Base-by-base conservation (phyloP, 441 rosid species). In the Eutrema salsugineum region DNA sequence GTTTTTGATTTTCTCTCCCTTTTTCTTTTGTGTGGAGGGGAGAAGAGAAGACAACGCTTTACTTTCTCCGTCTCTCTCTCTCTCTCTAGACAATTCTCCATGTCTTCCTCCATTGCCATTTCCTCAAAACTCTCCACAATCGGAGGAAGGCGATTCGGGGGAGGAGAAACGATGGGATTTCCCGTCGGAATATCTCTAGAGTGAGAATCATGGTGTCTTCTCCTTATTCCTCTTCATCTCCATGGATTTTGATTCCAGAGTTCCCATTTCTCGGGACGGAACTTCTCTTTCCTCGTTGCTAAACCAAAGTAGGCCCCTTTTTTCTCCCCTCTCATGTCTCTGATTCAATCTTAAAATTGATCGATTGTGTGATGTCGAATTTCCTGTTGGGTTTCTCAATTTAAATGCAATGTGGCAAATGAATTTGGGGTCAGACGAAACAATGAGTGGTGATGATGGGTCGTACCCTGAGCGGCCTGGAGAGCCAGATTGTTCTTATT, bases 391-490 rank as follows among this genome's bases (percentile, higher is more conserved):
- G 22, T 38, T 43, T 40, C 3, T 66, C 50, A 66, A 27, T 3
- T 78, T 88, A 96, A 98, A 88, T 79, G 90, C 88, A 58, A 84
- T 91, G 93, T 96, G 97, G 98, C 96, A 80, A 79, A 86, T 93
- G 86, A 86, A 77, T 86, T 79, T 91, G 82, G 84, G 91, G 61
- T 64, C 89, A 14, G 83, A 79, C 64, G 99, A 89, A 84, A 59
- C 84, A 7, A 81, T 87, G 87, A 97, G 91, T 39, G 88, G 90
- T 60, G 30, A 27, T 27, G 30, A 27, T 27, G 30, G 30, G 5
- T 78, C 91, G n/a, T 91, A 90, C 69, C 97, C 98, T 20, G 92
- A 91, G 76, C 88, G 91, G 54, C 91, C 91, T 36, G 97, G 98
- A 67, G 97, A 93, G 82, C 97, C 86, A 7, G 93, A 93, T 84